Evolutionary conservation across 1,139 yeast species (phyloP).

Genomic region (Magnusiomyces sp.): DNA sequence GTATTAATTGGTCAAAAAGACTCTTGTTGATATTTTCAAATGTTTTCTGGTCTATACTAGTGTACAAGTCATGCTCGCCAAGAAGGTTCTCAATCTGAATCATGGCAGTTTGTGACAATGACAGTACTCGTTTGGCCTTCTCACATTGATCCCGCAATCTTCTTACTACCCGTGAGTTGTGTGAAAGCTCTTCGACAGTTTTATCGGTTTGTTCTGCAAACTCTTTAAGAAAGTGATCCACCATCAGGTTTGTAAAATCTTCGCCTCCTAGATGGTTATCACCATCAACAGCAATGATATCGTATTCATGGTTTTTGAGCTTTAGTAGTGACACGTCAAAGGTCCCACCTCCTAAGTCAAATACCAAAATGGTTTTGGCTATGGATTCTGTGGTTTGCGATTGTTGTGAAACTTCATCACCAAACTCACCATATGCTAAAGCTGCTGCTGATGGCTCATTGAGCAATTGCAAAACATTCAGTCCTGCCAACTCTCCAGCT

Average conservation of each 20-base stretch:
- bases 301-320: constrained; percentile 82
- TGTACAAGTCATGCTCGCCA: too few relatives aligned
- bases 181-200: too few relatives aligned
- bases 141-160: too few relatives aligned
- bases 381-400: constrained; percentile 72
- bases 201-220: too few relatives aligned
- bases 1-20: too few relatives aligned
- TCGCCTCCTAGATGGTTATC: constrained; percentile 90
- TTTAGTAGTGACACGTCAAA: constrained; percentile 79
- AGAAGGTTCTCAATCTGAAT: too few relatives aligned
- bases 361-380: constrained; percentile 69
- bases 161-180: too few relatives aligned
- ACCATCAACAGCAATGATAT: constrained; percentile 83
- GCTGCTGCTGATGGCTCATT: constrained; percentile 99
- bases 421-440: constrained; percentile 91
- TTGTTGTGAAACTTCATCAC: constrained; percentile 79
- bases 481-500: constrained; percentile 96
- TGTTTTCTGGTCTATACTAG: too few relatives aligned
- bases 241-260: constrained; percentile 83
- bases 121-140: too few relatives aligned
- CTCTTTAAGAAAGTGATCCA: constrained; percentile 88
- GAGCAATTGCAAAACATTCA: constrained; percentile 92
- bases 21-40: too few relatives aligned
- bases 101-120: too few relatives aligned
- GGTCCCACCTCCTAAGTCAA: constrained; percentile 87